Evolutionary conservation across 176 grass and related monocot genomes (phyloP).

Genomic region (Tillandsia fasciculata): DNA sequence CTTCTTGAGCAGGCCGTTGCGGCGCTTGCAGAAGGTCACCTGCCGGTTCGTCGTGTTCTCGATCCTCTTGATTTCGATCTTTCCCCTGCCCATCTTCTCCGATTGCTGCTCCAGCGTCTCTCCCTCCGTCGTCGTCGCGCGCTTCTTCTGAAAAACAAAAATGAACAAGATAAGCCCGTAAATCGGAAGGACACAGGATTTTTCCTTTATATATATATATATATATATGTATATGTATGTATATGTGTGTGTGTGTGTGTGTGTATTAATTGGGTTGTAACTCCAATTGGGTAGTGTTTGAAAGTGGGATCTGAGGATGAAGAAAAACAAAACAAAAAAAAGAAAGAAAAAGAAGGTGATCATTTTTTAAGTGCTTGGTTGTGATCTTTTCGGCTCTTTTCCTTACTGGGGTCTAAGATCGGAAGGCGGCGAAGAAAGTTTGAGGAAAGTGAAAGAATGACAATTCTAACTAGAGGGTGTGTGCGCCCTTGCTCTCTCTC

Average conservation of each 20-base stretch:
- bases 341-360: not conserved
- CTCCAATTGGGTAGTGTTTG: slow-evolving; percentile 14
- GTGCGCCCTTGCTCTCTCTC: slow-evolving; percentile 5
- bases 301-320: slow-evolving; percentile 11
- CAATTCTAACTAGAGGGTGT: slow-evolving; percentile 13
- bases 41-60: slow-evolving; percentile 74
- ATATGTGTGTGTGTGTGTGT: too few relatives aligned
- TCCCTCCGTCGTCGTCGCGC: not conserved
- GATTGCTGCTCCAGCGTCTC: slow-evolving; percentile 11
- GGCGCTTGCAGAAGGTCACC: slow-evolving; percentile 85
- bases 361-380: slow-evolving; percentile 12
- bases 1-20: slow-evolving; percentile 71
- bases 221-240: too few relatives aligned
- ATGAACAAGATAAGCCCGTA: not conserved
- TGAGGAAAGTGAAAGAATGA: slow-evolving; percentile 15
- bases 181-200: not conserved
- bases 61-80: slow-evolving; percentile 74
- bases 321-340: not conserved
- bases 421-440: slow-evolving; percentile 21
- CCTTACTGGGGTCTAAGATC: slow-evolving; percentile 17
- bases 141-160: slow-evolving; percentile 15
- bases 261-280: not conserved
- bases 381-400: slow-evolving; percentile 12
- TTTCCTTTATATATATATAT: not conserved
- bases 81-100: slow-evolving; percentile 42